phyloP scores from a whole-genome alignment of 331 rosid species.

The Prunus yedoensis region DNA sequence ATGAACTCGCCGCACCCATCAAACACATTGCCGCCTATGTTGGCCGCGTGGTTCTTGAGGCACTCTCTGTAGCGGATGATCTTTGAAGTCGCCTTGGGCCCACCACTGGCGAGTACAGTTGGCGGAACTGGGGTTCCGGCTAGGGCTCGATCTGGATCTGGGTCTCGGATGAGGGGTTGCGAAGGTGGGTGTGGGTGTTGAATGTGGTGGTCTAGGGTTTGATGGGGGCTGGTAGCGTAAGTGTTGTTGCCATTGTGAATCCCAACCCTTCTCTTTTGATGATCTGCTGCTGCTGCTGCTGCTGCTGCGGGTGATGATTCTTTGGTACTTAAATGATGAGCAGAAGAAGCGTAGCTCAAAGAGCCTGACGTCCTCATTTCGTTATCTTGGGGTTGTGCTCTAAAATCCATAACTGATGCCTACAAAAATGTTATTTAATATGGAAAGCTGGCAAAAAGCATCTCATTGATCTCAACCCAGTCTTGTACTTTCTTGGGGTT shows the following conservation, averaged over 20 bases:
- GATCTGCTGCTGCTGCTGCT: not conserved
- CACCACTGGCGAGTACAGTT: not conserved
- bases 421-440: not conserved
- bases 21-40: conserved; percentile 45
- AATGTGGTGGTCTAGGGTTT: conserved; percentile 34
- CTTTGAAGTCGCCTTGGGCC: conserved; percentile 4
- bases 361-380: conserved; percentile 40
- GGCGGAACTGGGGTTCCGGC: not conserved
- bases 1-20: conserved; percentile 66
- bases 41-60: conserved; percentile 56
- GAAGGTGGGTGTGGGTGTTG: not conserved
- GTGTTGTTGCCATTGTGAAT: conserved; percentile 23
- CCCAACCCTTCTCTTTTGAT: conserved; percentile 13
- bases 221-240: conserved; percentile 11
- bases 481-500: conserved; percentile 19
- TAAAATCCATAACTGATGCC: conserved; percentile 28
- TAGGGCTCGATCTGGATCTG: conserved; percentile 23
- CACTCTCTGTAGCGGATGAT: conserved; percentile 41
- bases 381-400: conserved; percentile 32
- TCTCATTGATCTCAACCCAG: conserved; percentile 4
- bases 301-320: conserved; percentile 27
- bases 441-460: conserved; percentile 8
- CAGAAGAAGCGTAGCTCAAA: conserved; percentile 14
- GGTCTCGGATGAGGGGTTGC: conserved; percentile 15
- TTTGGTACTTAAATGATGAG: conserved; percentile 27